phyloP scores from a whole-genome alignment of 805 yeast species.

The Starmerella khaoyaiensis region DNA sequence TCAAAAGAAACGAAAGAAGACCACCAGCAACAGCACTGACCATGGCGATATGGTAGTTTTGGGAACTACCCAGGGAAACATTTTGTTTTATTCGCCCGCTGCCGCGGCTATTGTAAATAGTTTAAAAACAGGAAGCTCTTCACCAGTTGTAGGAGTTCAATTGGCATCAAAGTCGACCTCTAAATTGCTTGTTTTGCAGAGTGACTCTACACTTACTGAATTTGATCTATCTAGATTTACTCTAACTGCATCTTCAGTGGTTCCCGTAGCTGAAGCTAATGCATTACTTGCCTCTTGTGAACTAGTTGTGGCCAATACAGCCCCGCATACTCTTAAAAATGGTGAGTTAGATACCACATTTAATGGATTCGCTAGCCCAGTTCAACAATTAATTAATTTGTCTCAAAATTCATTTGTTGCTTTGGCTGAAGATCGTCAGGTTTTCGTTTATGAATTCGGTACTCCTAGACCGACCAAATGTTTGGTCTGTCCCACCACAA shows the following conservation, averaged over 20 bases:
- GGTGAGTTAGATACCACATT: conserved; percentile 36
- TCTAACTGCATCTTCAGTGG: conserved; percentile 24
- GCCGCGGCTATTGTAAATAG: conserved; percentile 43
- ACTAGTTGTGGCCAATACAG: conserved; percentile 53
- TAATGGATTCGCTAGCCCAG: conserved; percentile 69
- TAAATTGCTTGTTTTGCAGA: conserved; percentile 12
- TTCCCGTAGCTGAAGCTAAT: conserved; percentile 2
- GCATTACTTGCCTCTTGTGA: neutral
- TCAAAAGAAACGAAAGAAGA: conserved; percentile 22
- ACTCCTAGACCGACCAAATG: conserved; percentile 38
- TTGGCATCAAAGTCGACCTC: neutral
- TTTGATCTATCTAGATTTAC: conserved; percentile 44
- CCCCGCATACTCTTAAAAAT: conserved; percentile 41
- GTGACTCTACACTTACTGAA: conserved; percentile 35
- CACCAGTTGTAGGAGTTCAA: conserved; percentile 4
- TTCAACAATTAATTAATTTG: conserved; percentile 36
- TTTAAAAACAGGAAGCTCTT: conserved; percentile 7
- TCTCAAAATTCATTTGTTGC: conserved; percentile 42
- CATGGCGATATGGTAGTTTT: conserved; percentile 33
- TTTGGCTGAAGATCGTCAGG: conserved; percentile 73
- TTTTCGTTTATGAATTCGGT: conserved; percentile 52
- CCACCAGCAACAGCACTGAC: conserved; percentile 19
- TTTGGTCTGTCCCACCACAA: conserved; percentile 51
- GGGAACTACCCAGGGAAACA: conserved; percentile 52
- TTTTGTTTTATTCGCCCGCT: conserved; percentile 55